Percentiles rank a stretch among this genome's conserved stretches.
Evolutionary conservation across 345 rosid genomes (phyloP).

Genomic region (Populus simonii): DNA sequence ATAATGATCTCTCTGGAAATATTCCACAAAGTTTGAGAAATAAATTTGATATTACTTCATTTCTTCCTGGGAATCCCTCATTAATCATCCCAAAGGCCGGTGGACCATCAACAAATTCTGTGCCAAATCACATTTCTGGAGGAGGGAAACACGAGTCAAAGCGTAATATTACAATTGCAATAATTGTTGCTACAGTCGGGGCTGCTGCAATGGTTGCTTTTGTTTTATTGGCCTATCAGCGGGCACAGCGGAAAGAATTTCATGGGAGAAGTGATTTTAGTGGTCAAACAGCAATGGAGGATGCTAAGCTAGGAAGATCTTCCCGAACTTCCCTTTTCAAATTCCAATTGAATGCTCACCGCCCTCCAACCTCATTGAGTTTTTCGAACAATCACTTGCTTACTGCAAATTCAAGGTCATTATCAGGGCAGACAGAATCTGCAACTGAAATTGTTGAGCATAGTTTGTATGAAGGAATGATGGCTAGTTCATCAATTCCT

Average conservation of each 20-base stretch:
- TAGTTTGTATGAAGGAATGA: conserved; percentile 27
- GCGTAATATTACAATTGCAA: conserved; percentile 50
- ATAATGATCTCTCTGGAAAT: conserved; percentile 64
- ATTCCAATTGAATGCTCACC: conserved; percentile 55
- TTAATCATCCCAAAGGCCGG: conserved; percentile 35
- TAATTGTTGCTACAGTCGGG: conserved; percentile 69
- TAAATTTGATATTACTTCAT: conserved; percentile 51
- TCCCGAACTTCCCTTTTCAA: conserved; percentile 64
- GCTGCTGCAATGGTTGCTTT: conserved; percentile 61
- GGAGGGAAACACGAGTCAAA: conserved; percentile 38
- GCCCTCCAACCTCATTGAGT: conserved; percentile 61
- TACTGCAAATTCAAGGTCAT: conserved; percentile 73
- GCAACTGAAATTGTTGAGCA: conserved; percentile 63
- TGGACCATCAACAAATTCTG: conserved; percentile 16
- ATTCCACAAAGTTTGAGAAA: conserved; percentile 54
- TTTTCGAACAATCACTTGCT: conserved; percentile 91
- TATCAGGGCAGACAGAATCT: conserved; percentile 58
- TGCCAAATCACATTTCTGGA: conserved; percentile 1
- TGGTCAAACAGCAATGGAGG: conserved; percentile 43
- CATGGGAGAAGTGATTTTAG: conserved; percentile 51
- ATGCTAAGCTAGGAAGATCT: conserved; percentile 55
- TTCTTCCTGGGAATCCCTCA: conserved; percentile 67
- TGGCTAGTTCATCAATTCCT: conserved; percentile 41
- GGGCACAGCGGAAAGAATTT: conserved; percentile 56
- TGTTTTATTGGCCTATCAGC: conserved; percentile 67